Evolutionary conservation across 208 protist species (phyloP), one percentile per base, ranked within the genome.

Genomic region (Lotmaria passim): DNA sequence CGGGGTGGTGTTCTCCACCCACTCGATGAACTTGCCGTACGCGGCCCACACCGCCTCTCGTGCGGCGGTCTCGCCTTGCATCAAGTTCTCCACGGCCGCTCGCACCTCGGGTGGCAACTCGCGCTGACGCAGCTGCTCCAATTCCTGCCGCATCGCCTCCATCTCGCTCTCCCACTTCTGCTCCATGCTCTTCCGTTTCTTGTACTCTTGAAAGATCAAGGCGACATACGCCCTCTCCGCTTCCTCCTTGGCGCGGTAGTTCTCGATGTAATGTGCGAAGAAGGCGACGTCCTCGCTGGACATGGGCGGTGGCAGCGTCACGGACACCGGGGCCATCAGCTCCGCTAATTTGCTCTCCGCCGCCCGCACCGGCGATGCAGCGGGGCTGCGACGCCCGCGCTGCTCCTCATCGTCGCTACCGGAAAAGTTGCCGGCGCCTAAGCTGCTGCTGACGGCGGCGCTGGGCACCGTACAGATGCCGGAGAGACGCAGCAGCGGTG

Each of bases 171-270:
- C 39, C 39, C 78, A 66, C 58, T 84, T 81, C 60, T 78, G 69
- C 63, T 89, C 81, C 12, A 95, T 50, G 33, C 63, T 51, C 68
- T 90, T 91, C 28, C 90, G 90, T 58, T 80, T 81, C 39, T 78
- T 81, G 79, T 93, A 95, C 73, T 95, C 90, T n/a, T 82, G 17
- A 41, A 91, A 92, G 30, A 87, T 50, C n/a, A 95, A 69, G 17
- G 75, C 71, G 8, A 93, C 70, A 61, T 92, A 88, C 12, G 26
- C 24, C 51, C 73, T 62, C 56, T 93, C 90, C 31, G 31, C 64
- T 62, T 68, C 65, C 66, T 81, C 76, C 31, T 30, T 15, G 23
- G 50, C 47, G 8, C 15, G 36, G 38, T 66, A 73, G 50, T 26
- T 36, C 7, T 43, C 57, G 7, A 71, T 47, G 31, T 67, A 70